Evolutionary conservation across 352 stramenopile genomes (phyloP), one percentile per base, ranked within the genome.

Genomic region (Phytophthora macrochlamydospora): DNA sequence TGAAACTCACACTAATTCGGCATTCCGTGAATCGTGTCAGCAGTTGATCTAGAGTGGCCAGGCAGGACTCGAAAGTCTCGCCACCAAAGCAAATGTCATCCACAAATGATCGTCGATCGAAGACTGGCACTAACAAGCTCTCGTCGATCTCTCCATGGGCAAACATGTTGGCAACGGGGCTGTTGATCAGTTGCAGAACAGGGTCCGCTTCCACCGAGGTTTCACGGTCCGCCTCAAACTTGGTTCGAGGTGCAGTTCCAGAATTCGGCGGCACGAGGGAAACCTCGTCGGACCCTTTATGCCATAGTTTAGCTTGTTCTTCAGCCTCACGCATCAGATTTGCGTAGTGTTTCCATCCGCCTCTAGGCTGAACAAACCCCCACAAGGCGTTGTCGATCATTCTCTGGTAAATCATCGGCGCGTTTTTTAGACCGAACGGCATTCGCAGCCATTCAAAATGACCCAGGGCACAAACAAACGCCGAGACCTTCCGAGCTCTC

Each of bases 391-490:
- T 46, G 8, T 46, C 40, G 18, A 46, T 46, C 40, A 46, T 8
- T 18, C 40, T 7, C 12, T 46, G 8, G 14, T 46, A 46, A 46
- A 46, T 46, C 40, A 46, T 46, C 18, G 40, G 40, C 4, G 40
- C 40, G 12, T 46, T 46, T 13, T 13, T 28, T 46, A 46, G 12
- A 4, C 8, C 40, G 12, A 46, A 46, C 14, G 40, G 40, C 40
- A 46, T 46, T 24, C 40, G 40, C 40, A 46, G 40, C 40, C 40
- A 46, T 24, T 46, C 40, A 24, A 46, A 46, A n/a, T 24, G 40
- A 6, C 40, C 40, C 40, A 46, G 14, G 4, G 40, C 40, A 24
- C 40, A 46, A 6, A 46, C 40, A 46, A 46, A 46, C 5, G 14
- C 40, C 12, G 40, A 46, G 5, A 46, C 18, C 18, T 24, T 24